Conservation (phyloP, 2,329 filamentous ascomycete genomes). For the Colletotrichum somersetense region DNA sequence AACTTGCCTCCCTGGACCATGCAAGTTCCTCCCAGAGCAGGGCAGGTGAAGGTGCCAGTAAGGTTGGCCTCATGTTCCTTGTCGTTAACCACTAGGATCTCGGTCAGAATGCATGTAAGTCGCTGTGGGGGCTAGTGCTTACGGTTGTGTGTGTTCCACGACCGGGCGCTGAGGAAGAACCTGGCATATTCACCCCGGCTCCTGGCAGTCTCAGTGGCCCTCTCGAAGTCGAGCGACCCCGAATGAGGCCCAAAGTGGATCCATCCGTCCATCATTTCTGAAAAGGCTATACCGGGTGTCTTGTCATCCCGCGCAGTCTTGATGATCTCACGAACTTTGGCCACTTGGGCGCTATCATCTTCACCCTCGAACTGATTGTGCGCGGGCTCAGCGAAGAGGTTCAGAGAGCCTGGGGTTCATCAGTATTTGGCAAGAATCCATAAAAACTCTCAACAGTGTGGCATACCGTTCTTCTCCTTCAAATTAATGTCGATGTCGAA, state of each 20-base stretch:
- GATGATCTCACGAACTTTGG: constrained; percentile 54
- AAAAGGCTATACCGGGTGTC: constrained; percentile 68
- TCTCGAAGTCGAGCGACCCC: constrained; percentile 63
- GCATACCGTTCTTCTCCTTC: constrained; percentile 53
- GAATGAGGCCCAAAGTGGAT: constrained; percentile 63
- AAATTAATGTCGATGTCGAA: constrained; percentile 58
- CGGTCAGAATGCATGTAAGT: constrained; percentile 41
- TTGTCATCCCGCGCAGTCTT: constrained; percentile 57
- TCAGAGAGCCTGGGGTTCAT: constrained; percentile 53
- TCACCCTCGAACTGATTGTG: constrained; percentile 45
- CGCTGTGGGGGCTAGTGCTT: neutral
- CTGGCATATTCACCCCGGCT: constrained; percentile 66
- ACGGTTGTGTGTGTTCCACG: constrained; percentile 61
- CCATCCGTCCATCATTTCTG: constrained; percentile 74
- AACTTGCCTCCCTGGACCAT: constrained; percentile 71
- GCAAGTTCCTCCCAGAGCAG: constrained; percentile 67
- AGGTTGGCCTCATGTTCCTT: constrained; percentile 65
- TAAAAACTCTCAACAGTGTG: rapidly evolving
- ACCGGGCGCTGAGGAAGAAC: constrained; percentile 70
- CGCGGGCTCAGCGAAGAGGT: constrained; percentile 67
- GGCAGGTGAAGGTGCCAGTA: constrained; percentile 71
- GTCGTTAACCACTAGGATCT: constrained; percentile 57
- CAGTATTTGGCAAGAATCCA: neutral
- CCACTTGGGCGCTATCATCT: constrained; percentile 53
- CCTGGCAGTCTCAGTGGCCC: constrained; percentile 64